Evolutionary conservation across 441 rosid species (phyloP).

Genomic region (Corymbia calophylla): DNA sequence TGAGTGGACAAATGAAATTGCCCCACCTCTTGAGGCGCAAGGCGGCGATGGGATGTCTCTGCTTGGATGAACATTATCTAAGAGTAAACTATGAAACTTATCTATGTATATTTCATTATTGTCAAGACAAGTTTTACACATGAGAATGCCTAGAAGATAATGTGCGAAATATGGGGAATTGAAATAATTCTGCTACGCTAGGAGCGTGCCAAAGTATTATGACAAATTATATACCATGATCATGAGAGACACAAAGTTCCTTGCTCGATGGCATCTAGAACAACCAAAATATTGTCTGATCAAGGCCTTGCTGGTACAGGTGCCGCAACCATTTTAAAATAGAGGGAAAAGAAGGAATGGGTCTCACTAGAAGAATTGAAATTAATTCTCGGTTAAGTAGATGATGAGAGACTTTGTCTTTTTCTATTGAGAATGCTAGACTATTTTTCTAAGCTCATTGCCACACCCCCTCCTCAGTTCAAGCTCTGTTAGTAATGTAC

Average conservation of each 20-base stretch:
- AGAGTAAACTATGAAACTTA: neutral
- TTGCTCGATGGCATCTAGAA: neutral
- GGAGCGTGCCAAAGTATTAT: neutral
- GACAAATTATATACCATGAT: neutral
- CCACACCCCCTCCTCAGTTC: too few species aligned
- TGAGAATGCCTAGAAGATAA: neutral
- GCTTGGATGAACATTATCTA: neutral
- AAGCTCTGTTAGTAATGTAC: too few species aligned
- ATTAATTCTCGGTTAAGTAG: neutral
- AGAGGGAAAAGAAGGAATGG: neutral
- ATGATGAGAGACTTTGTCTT: neutral
- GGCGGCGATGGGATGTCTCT: neutral
- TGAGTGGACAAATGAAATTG: neutral
- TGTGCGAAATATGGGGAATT: neutral
- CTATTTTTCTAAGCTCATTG: too few species aligned
- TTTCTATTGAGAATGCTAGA: too few species aligned
- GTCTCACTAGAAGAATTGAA: neutral
- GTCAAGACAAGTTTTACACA: neutral
- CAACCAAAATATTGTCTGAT: neutral
- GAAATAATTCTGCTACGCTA: neutral
- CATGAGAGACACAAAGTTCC: neutral
- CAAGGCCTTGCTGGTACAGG: accelerated
- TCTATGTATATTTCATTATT: neutral
- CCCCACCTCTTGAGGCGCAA: neutral
- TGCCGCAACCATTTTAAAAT: neutral